Percentiles rank a stretch among this genome's conserved stretches.
These are phyloP conservation scores for Suillus lakei DNA, from an alignment of 768 basidiomycete genomes.

Conservation along the genomic window DNA sequence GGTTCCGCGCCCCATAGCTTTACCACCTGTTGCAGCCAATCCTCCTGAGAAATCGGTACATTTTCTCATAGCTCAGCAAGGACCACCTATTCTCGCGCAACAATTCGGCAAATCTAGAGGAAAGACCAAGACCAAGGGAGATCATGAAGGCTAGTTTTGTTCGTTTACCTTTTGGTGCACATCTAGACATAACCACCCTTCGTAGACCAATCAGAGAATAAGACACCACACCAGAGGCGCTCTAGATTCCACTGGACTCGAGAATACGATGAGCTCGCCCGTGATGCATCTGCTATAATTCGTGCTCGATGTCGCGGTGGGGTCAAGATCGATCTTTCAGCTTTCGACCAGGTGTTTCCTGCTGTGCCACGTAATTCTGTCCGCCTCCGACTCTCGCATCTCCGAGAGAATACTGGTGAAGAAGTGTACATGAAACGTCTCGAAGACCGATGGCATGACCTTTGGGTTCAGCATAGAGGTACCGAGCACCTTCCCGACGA, in stretches of 20 bases:
- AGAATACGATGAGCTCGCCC: conserved; percentile 87
- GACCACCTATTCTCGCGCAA: conserved; percentile 41
- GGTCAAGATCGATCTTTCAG: conserved; percentile 69
- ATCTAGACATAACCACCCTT: neutral
- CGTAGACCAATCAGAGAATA: conserved; percentile 9
- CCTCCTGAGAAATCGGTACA: conserved; percentile 57
- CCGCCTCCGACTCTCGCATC: conserved; percentile 65
- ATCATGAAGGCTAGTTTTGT: conserved; percentile 33
- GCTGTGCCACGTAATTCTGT: conserved; percentile 74
- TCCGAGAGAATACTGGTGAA: conserved; percentile 65
- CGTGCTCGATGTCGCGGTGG: conserved; percentile 71
- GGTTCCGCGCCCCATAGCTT: conserved; percentile 18
- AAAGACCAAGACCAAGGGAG: conserved; percentile 34
- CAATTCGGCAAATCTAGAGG: conserved; percentile 39
- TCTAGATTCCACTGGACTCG: conserved; percentile 82
- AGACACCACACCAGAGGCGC: conserved; percentile 43
- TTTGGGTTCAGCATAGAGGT: conserved; percentile 77
- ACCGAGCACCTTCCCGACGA: conserved; percentile 72
- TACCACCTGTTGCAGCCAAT: conserved; percentile 46
- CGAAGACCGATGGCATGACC: conserved; percentile 79
- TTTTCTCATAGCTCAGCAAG: conserved; percentile 55
- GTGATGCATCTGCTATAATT: conserved; percentile 84
- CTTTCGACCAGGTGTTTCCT: conserved; percentile 81
- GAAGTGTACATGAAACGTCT: conserved; percentile 79
- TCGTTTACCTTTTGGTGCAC: conserved; percentile 8